Base-by-base conservation (phyloP, 2,329 filamentous ascomycete species). In the Paraphaeosphaeria sporulosa region DNA sequence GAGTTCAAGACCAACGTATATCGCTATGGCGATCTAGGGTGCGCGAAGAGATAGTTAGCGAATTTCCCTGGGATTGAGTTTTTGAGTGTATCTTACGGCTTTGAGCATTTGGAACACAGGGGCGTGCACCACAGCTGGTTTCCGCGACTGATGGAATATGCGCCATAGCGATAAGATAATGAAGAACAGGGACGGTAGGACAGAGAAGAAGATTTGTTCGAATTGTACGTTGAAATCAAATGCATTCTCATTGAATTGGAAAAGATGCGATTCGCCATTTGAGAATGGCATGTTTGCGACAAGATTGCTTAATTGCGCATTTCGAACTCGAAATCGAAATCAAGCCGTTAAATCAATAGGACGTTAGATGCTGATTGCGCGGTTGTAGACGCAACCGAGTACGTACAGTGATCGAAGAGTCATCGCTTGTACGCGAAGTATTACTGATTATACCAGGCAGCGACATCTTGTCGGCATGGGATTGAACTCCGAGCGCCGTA, bases 121-220 rank as follows among this genome's bases (percentile, higher is more conserved):
- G 17, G 60, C 74, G 58, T 76, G 64, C 27, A 77, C 71, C 34
- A 76, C 64, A 2, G 55, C 67, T 6, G 75, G 74, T 62, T 74
- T 77, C 40, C 68, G 66, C 38, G 59, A 60, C 53, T 69, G 71
- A 9, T 62, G 71, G 43, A 68, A 17, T 10, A 67, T 67, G 17
- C 71, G 69, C 71, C 71, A 75, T 71, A 70, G 60, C 40, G 72
- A 71, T 36, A 66, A 60, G 72, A 70, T 74, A 57, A 73, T 72
- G 44, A 78, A 55, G 27, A 77, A 57, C 17, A 60, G 54, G 9
- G 69, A 69, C 2, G 72, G 73, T 23, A 77, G 58, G 10, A 77
- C 68, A 1, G 72, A 73, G 61, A 76, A 73, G 57, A 75, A 76
- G 17, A 76, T 50, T 58, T 78, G 60, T 61, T 76, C 73, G 54